A percentile compares a stretch with the other conserved stretches of the same genome.
Conservation (phyloP, 1,284 basidiomycete species). For the Thecaphora frezii region DNA sequence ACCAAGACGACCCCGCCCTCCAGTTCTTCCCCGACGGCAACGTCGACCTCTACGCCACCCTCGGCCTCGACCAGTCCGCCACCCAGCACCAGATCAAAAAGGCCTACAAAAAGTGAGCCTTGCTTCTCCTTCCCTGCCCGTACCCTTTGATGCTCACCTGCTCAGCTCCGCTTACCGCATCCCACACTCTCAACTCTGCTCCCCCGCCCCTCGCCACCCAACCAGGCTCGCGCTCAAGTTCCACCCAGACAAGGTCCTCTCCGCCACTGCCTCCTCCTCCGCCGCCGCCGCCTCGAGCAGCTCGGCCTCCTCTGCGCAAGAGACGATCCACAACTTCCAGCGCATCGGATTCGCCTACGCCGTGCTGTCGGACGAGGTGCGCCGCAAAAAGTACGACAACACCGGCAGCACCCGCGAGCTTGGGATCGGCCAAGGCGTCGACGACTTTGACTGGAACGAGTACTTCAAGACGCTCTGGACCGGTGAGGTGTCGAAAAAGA, state of each 20-base stretch:
- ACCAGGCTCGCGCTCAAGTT: constrained; percentile 52
- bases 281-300: background rate
- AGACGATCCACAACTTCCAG: constrained; percentile 47
- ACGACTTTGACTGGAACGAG: constrained; percentile 58
- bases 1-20: constrained; percentile 50
- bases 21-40: constrained; percentile 55
- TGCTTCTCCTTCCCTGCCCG: background rate
- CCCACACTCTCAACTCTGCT: background rate
- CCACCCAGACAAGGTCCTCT: constrained; percentile 56
- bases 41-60: constrained; percentile 55
- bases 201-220: constrained; percentile 1
- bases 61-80: constrained; percentile 39
- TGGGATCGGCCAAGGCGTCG: constrained; percentile 48
- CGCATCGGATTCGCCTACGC: constrained; percentile 56
- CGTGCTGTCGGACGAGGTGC: constrained; percentile 49
- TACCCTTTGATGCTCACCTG: background rate
- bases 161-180: constrained; percentile 3
- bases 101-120: constrained; percentile 50
- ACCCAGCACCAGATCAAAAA: constrained; percentile 48
- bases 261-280: constrained; percentile 13
- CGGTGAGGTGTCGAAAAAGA: constrained; percentile 50
- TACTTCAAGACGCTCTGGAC: constrained; percentile 58
- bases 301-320: constrained; percentile 14
- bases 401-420: constrained; percentile 54
- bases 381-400: constrained; percentile 49